Evolutionary conservation across 495 filamentous ascomycete genomes (phyloP).

Genomic region (Terfezia claveryi): DNA sequence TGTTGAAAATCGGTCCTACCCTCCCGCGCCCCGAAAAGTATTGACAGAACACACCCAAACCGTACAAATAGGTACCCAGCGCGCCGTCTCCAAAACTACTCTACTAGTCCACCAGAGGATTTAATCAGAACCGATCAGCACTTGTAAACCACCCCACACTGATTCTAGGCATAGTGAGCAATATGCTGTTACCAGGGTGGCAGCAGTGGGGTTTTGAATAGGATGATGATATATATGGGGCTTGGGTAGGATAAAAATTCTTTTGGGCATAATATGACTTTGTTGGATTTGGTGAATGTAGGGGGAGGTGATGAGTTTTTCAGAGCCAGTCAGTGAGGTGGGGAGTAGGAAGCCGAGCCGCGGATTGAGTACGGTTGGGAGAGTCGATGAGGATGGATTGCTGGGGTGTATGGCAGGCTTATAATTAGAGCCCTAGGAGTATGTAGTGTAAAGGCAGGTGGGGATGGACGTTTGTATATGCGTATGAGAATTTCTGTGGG

Average conservation of each 20-base stretch:
- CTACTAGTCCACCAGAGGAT: constrained; percentile 27
- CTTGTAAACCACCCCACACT: constrained; percentile 56
- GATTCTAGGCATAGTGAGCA: constrained; percentile 84
- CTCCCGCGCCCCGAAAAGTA: constrained; percentile 9
- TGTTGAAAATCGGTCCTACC: constrained; percentile 24
- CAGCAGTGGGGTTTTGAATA: constrained; percentile 85
- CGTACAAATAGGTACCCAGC: no score
- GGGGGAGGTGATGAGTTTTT: constrained; percentile 64
- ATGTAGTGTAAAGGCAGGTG: no score
- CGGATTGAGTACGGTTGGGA: background rate
- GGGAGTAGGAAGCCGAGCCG: background rate
- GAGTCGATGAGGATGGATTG: background rate
- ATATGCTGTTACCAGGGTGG: constrained; percentile 95
- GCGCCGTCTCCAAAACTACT: constrained; percentile 36
- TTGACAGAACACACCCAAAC: constrained; percentile 30
- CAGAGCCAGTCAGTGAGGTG: constrained; percentile 30
- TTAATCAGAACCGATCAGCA: constrained; percentile 49
- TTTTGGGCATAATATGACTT: constrained; percentile 92
- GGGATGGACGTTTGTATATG: no score
- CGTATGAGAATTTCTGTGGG: no score
- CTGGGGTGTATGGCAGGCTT: no score
- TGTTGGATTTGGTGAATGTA: constrained; percentile 79
- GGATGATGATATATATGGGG: constrained; percentile 63
- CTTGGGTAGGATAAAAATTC: constrained; percentile 66
- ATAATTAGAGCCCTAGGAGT: no score